Base-by-base conservation (phyloP, 1,284 basidiomycete genomes). In the Fomitiporia mediterranea region DNA sequence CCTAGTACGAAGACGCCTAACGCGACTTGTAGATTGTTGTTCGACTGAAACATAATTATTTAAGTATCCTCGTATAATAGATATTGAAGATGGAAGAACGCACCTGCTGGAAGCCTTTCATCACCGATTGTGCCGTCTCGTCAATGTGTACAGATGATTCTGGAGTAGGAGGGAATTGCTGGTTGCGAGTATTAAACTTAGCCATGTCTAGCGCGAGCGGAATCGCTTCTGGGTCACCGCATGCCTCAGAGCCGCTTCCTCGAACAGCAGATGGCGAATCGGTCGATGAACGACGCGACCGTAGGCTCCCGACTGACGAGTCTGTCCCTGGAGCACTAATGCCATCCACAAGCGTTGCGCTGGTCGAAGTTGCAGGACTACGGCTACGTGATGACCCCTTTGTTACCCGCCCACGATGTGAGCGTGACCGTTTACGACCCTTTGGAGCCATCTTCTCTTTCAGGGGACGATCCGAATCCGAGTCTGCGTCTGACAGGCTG, bases 401-500 rank as follows among this genome's bases (percentile, higher is more conserved):
- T 5, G 37, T 37, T 13, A 34, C 13, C 25, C 58, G 58, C 13
- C 54, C 58, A 35, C 57, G 57, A n/a, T 52, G 38, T 6, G 43
- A 52, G 2, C 54, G 53, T 4, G 54, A 42, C 8, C 58, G 58
- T 15, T 48, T 55, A 17, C 53, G 17, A 30, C 35, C 28, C 32
- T 58, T 53, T 2, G 17, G 32, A 21, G 23, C 44, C 8, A 32
- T n/a, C 40, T 38, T 35, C 21, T 15, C 32, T 11, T 51, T 19
- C 40, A 46, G 15, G 2, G 53, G 52, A 15, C 32, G 48, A 6
- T 56, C 55, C 32, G 83, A 82, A 63, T 87, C 84, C 15, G 83
- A 82, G 64, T 87, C 84, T 4, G 81, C 78, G 17, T 59, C 57
- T 1, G 80, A 83, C 17, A 85, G 72, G 60, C 83, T 86, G 19